Conservation (phyloP, 106 monocot genomes). For the Dendrobium officinale region DNA sequence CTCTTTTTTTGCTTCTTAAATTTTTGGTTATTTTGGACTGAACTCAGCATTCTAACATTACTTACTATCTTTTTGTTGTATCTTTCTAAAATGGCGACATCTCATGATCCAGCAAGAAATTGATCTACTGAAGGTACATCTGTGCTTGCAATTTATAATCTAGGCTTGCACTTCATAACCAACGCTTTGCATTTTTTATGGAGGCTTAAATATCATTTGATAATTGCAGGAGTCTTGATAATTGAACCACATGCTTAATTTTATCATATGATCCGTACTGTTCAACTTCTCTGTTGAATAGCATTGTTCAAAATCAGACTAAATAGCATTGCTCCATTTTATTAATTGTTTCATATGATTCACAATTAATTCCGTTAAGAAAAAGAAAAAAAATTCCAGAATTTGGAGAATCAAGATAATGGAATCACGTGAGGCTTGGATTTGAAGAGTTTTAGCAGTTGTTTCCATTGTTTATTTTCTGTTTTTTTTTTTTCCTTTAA, state of each 20-base stretch:
- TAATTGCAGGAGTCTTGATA: background rate
- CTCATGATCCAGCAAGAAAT: constrained; percentile 69
- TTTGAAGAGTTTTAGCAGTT: background rate
- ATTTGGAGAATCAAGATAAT: background rate
- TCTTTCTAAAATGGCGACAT: background rate
- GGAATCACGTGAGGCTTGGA: background rate
- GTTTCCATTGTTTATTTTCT: background rate
- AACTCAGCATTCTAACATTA: background rate
- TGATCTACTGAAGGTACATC: constrained; percentile 72
- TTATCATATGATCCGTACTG: too few species aligned
- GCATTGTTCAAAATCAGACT: too few species aligned
- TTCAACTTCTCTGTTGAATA: too few species aligned
- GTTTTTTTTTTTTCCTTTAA: background rate
- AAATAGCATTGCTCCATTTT: too few species aligned
- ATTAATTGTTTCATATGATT: too few species aligned
- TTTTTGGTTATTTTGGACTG: background rate
- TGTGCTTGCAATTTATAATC: constrained; percentile 3
- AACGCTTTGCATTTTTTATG: background rate
- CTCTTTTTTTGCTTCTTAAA: background rate
- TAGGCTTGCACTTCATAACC: background rate
- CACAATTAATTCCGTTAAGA: too few species aligned
- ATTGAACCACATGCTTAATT: too few species aligned
- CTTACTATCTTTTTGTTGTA: background rate
- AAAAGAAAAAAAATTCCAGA: background rate
- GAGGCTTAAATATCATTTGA: background rate